A percentile compares a stretch with the other conserved stretches of the same genome.
These are phyloP conservation scores for Sporisorium exsertum DNA, from an alignment of 1,284 basidiomycete species.

Conservation along the genomic window DNA sequence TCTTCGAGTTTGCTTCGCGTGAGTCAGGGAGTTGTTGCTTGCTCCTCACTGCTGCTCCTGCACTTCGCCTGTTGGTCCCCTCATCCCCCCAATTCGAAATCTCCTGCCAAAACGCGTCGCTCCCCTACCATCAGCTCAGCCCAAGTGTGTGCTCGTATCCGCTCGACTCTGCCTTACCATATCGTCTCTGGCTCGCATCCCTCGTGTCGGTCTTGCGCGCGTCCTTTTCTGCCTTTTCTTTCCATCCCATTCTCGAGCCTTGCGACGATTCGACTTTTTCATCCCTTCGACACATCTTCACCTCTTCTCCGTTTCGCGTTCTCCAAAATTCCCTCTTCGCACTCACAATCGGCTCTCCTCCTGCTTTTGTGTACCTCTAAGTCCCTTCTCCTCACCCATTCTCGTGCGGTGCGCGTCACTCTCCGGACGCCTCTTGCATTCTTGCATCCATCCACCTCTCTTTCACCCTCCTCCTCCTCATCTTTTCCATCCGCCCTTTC, in stretches of 20 bases:
- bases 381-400: conserved; percentile 1
- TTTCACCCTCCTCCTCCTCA: conserved; percentile 6
- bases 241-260: conserved; percentile 10
- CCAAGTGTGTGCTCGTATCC: conserved; percentile 28
- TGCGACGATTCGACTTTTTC: conserved; percentile 5
- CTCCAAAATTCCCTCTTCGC: background rate
- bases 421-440: conserved; percentile 25
- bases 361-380: conserved; percentile 2
- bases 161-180: conserved; percentile 38
- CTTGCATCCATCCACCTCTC: conserved; percentile 30
- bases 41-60: background rate
- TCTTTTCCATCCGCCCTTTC: conserved; percentile 9
- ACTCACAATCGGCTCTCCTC: conserved; percentile 2
- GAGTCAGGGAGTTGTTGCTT: conserved; percentile 6
- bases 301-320: conserved; percentile 2
- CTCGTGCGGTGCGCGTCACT: conserved; percentile 14
- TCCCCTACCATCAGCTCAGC: conserved; percentile 40
- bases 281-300: conserved; percentile 9
- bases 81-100: conserved; percentile 36
- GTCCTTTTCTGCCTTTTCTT: conserved; percentile 28
- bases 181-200: conserved; percentile 10
- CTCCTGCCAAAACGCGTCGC: conserved; percentile 50
- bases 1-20: conserved; percentile 7
- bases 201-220: conserved; percentile 34
- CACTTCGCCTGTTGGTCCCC: conserved; percentile 12